phyloP scores from a whole-genome alignment of 345 rosid species.

The Eucalyptus brandiana region DNA sequence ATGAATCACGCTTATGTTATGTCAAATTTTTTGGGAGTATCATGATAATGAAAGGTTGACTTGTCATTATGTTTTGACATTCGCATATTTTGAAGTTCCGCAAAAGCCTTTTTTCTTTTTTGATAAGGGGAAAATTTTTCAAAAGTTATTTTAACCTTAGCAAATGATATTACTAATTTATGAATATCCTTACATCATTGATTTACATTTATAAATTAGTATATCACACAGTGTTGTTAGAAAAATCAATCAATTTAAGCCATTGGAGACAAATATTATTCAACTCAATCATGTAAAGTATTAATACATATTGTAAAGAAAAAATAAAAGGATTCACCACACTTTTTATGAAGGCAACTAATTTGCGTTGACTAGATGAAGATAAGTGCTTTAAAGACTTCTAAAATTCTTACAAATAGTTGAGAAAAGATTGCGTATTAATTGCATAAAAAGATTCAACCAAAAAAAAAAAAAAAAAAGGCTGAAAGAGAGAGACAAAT shows the following conservation, averaged over 20 bases:
- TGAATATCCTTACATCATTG: background rate
- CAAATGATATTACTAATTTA: background rate
- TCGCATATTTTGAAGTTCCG: too few relatives aligned
- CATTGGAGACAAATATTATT: background rate
- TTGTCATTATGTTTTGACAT: background rate
- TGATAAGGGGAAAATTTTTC: background rate
- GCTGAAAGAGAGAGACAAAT: too few relatives aligned
- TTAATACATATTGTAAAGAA: too few relatives aligned
- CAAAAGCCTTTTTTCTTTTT: background rate
- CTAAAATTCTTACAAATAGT: background rate
- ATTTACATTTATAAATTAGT: background rate
- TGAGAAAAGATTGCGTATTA: background rate
- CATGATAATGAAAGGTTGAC: background rate
- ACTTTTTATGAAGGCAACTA: background rate
- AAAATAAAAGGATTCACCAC: background rate
- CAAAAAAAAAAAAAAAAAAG: too few relatives aligned
- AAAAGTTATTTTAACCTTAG: background rate
- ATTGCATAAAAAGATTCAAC: background rate
- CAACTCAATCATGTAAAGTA: too few relatives aligned
- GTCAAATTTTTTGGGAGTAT: too few relatives aligned
- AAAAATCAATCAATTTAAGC: background rate
- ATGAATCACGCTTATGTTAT: too few relatives aligned
- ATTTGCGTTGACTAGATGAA: background rate
- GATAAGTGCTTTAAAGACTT: background rate
- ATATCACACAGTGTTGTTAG: rapidly evolving